Evolutionary conservation across 108 stramenopile species (phyloP).

Genomic region (Aurantiochytrium sp.): DNA sequence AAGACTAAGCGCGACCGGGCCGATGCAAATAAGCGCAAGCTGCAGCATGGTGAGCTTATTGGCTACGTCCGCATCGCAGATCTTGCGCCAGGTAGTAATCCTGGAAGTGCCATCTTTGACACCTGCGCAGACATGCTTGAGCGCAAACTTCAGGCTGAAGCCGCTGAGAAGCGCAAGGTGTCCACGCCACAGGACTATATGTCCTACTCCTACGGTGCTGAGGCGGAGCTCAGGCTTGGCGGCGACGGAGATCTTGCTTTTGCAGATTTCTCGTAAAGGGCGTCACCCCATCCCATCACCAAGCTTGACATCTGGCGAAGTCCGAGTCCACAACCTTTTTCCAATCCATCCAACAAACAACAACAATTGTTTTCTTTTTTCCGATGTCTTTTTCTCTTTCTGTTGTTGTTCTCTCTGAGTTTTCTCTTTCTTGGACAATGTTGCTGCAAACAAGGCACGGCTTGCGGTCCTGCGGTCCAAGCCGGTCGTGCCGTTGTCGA

Average conservation of each 20-base stretch:
- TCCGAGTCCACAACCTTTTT: too few species aligned
- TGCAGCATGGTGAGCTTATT: background rate
- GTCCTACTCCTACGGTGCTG: background rate
- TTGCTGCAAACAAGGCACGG: too few species aligned
- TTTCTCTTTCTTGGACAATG: too few species aligned
- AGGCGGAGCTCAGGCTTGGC: background rate
- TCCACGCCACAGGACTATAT: background rate
- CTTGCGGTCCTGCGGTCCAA: too few species aligned
- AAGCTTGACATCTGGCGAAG: too few species aligned
- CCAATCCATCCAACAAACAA: too few species aligned
- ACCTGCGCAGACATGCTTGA: background rate
- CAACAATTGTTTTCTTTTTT: too few species aligned
- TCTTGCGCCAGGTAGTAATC: background rate
- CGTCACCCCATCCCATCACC: background rate
- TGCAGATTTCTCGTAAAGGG: background rate
- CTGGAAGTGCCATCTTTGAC: background rate
- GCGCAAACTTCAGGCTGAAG: background rate
- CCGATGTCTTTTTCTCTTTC: too few species aligned
- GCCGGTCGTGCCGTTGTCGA: too few species aligned
- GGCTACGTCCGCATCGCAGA: background rate
- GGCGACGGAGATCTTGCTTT: background rate
- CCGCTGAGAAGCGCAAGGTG: background rate
- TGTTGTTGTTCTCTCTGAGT: too few species aligned
- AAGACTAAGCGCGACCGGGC: background rate
- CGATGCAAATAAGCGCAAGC: background rate